A percentile compares a stretch with the other conserved stretches of the same genome.
These are phyloP conservation scores for Aegilops sharonensis DNA, from an alignment of 176 grass and related monocot species.

Conservation along the genomic window DNA sequence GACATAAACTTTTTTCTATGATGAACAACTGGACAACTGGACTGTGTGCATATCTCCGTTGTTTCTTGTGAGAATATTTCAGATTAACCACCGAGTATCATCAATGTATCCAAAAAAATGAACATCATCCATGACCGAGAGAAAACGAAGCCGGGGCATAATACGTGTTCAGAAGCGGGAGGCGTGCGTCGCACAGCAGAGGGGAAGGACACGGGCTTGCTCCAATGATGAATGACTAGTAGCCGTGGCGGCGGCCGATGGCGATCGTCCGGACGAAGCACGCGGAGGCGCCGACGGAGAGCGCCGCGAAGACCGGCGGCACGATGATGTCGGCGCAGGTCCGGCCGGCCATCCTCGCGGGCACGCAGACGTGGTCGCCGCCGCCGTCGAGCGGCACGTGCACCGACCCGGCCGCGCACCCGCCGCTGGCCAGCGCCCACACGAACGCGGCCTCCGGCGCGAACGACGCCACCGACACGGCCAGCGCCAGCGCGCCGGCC, in stretches of 20 bases:
- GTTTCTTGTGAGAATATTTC: not conserved
- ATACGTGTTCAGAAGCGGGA: not conserved
- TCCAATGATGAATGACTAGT: not conserved
- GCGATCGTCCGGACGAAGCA: slow-evolving; percentile 73
- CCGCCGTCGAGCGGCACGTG: slow-evolving; percentile 61
- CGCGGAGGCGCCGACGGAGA: slow-evolving; percentile 69
- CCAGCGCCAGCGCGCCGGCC: slow-evolving; percentile 56
- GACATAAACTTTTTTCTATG: not conserved
- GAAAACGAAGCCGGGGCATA: no score
- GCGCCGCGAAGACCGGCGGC: slow-evolving; percentile 66
- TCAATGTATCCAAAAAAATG: not conserved
- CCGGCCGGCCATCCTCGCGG: slow-evolving; percentile 40
- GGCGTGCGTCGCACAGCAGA: no score
- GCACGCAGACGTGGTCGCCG: slow-evolving; percentile 53
- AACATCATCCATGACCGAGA: not conserved
- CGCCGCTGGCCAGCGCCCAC: slow-evolving; percentile 43
- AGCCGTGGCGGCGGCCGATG: slow-evolving; percentile 33
- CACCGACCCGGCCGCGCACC: slow-evolving; percentile 35
- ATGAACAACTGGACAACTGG: not conserved
- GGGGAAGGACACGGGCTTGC: not conserved
- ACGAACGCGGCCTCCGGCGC: slow-evolving; percentile 69
- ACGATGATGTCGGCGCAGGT: slow-evolving; percentile 56
- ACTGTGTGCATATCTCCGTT: no score
- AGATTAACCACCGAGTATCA: not conserved
- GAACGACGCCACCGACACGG: slow-evolving; percentile 60